Conservation (phyloP, 768 basidiomycete genomes). For the Trametes punicea region DNA sequence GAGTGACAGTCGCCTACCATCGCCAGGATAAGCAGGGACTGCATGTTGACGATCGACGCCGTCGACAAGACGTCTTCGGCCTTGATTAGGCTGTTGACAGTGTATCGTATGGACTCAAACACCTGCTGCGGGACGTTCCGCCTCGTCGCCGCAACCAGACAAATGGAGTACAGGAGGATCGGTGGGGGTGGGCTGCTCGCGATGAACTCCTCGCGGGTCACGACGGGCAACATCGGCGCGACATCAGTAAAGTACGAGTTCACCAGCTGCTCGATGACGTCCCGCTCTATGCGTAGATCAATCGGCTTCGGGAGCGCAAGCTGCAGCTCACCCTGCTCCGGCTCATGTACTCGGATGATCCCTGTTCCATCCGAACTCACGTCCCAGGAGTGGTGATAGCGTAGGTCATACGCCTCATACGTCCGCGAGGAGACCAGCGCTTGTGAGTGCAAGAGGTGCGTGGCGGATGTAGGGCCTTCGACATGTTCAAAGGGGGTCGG, state of each 20-base stretch:
- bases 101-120: constrained; percentile 87
- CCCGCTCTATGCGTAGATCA: constrained; percentile 72
- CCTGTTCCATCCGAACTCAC: constrained; percentile 83
- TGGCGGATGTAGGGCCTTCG: constrained; percentile 81
- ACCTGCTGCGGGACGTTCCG: constrained; percentile 79
- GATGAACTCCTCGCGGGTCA: constrained; percentile 87
- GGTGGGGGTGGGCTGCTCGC: constrained; percentile 68
- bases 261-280: constrained; percentile 75
- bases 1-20: constrained; percentile 92
- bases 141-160: constrained; percentile 84
- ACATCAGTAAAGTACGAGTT: constrained; percentile 92
- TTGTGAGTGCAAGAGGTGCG: constrained; percentile 88
- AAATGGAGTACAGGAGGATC: constrained; percentile 89
- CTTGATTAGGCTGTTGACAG: constrained; percentile 85
- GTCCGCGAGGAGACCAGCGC: constrained; percentile 79
- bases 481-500: constrained; percentile 11
- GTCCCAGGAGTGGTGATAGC: constrained; percentile 87
- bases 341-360: constrained; percentile 76
- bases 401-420: constrained; percentile 84
- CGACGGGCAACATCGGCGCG: constrained; percentile 83
- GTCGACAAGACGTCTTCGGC: constrained; percentile 89
- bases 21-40: constrained; percentile 79
- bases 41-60: constrained; percentile 81
- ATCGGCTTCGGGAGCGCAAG: constrained; percentile 55
- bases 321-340: constrained; percentile 53